Evolutionary conservation across 208 protist species (phyloP).

Genomic region (Porcisia deanei): DNA sequence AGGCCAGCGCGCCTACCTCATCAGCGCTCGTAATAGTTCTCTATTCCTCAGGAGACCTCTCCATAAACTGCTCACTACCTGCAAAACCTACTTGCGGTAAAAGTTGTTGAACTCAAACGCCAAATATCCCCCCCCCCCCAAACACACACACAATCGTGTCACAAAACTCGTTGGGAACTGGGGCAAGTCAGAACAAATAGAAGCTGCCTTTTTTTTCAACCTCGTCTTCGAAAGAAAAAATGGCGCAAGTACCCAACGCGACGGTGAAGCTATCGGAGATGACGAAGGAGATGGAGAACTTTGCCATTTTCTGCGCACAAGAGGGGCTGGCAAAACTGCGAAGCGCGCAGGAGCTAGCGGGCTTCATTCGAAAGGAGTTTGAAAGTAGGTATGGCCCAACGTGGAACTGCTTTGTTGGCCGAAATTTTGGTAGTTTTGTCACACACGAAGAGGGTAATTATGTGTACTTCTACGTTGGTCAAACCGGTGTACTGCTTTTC

Average conservation of each 20-base stretch:
- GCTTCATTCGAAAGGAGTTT: slow-evolving; percentile 99
- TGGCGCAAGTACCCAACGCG: slow-evolving; percentile 79
- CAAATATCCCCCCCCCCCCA: neutral
- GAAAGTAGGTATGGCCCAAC: slow-evolving; percentile 98
- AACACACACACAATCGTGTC: neutral
- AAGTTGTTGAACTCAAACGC: neutral
- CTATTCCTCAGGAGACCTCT: neutral
- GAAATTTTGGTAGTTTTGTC: slow-evolving; percentile 99
- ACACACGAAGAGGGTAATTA: slow-evolving; percentile 99
- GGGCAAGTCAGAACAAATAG: neutral
- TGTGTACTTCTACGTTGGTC: slow-evolving; percentile 99
- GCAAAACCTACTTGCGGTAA: neutral
- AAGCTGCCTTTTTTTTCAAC: slow-evolving; percentile 4
- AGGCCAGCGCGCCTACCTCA: neutral
- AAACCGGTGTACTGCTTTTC: slow-evolving; percentile 99
- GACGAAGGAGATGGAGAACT: slow-evolving; percentile 96
- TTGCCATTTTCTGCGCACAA: slow-evolving; percentile 97
- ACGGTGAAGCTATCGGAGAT: slow-evolving; percentile 95
- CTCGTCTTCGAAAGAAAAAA: slow-evolving; percentile 17
- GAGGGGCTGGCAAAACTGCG: slow-evolving; percentile 98
- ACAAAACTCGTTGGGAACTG: slow-evolving; percentile 1
- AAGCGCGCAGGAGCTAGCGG: slow-evolving; percentile 99
- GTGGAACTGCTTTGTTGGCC: slow-evolving; percentile 99
- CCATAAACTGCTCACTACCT: neutral
- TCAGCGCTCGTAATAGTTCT: neutral